phyloP scores from a whole-genome alignment of 2,329 filamentous ascomycete species.

The Sporothrix phasma region DNA sequence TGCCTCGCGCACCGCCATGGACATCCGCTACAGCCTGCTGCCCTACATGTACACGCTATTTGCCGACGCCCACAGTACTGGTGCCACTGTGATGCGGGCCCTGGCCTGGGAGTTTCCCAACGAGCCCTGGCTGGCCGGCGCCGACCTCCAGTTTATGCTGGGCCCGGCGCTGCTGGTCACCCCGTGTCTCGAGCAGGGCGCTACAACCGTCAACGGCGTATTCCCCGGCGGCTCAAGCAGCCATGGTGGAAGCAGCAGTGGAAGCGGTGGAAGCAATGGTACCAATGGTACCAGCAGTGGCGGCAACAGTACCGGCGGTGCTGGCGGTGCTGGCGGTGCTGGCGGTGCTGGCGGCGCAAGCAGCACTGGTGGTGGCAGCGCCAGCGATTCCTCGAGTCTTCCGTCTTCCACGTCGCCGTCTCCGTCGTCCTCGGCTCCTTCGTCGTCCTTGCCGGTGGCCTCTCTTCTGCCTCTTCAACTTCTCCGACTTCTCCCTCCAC shows the following conservation, averaged over 20 bases:
- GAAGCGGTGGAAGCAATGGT: neutral
- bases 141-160: conserved; percentile 43
- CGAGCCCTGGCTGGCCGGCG: conserved; percentile 35
- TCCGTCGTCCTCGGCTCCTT: neutral
- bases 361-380: neutral
- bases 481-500: neutral
- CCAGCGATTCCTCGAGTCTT: neutral
- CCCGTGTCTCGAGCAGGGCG: conserved; percentile 37
- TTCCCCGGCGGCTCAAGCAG: conserved; percentile 36
- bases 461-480: neutral
- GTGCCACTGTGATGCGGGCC: conserved; percentile 57
- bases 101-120: conserved; percentile 61
- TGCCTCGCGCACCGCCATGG: conserved; percentile 58
- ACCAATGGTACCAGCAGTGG: neutral
- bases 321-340: no score
- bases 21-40: conserved; percentile 65
- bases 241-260: neutral
- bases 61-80: conserved; percentile 47
- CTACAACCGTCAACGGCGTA: conserved; percentile 32
- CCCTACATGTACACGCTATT: conserved; percentile 73
- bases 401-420: neutral
- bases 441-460: no score
- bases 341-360: no score
- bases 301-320: neutral
- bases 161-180: conserved; percentile 39